Conservation (phyloP, 169 alveolate species). For the Plasmodium chabaudi region DNA sequence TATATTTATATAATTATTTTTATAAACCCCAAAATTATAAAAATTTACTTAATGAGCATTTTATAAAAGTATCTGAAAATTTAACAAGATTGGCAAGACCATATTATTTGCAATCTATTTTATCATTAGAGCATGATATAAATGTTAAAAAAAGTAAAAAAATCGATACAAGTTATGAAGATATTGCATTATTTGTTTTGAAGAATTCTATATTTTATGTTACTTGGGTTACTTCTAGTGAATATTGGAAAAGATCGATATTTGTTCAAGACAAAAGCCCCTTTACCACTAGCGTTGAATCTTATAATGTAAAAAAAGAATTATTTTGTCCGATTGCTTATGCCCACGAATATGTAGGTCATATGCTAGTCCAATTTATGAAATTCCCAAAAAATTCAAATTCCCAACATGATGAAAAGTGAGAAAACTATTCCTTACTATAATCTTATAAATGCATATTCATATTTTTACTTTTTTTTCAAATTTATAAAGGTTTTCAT, state of each 20-base stretch:
- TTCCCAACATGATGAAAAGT: neutral
- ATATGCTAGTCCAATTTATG: slow-evolving; percentile 66
- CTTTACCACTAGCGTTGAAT: neutral
- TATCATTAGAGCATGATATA: slow-evolving; percentile 72
- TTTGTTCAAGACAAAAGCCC: slow-evolving; percentile 27
- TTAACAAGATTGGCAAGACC: slow-evolving; percentile 73
- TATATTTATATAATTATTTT: slow-evolving; percentile 74
- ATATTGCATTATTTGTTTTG: slow-evolving; percentile 57
- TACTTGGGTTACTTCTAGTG: slow-evolving; percentile 76
- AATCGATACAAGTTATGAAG: slow-evolving; percentile 45
- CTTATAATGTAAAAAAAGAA: slow-evolving; percentile 19
- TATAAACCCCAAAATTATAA: slow-evolving; percentile 77
- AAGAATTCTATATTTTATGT: slow-evolving; percentile 68
- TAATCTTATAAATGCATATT: neutral
- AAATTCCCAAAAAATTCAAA: slow-evolving; percentile 42
- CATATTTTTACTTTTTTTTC: neutral
- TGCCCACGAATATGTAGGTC: slow-evolving; percentile 71
- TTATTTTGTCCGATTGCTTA: slow-evolving; percentile 71
- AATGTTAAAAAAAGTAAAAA: slow-evolving; percentile 59
- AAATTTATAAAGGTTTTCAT: too few relatives aligned
- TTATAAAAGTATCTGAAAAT: slow-evolving; percentile 80
- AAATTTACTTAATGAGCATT: slow-evolving; percentile 77
- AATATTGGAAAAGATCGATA: slow-evolving; percentile 67
- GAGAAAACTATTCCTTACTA: neutral
- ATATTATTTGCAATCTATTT: slow-evolving; percentile 58